Conservation (phyloP, 1,284 basidiomycete species). For the Trametes polyzona region DNA sequence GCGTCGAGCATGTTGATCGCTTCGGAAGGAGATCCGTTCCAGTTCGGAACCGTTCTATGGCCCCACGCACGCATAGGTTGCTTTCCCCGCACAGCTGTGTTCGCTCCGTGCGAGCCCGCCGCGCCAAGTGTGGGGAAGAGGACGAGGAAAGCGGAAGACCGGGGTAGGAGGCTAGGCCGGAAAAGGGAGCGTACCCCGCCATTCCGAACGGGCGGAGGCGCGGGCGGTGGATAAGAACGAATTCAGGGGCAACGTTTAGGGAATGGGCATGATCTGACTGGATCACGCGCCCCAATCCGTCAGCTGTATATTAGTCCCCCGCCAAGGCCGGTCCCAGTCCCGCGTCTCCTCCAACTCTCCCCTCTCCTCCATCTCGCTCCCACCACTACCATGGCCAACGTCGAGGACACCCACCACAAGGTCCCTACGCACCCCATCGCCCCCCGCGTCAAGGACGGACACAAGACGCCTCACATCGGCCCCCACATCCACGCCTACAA, state of each 20-base stretch:
- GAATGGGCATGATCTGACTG: slow-evolving; percentile 10
- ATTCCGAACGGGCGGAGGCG: neutral
- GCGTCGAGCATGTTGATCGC: too few relatives aligned
- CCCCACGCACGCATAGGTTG: slow-evolving; percentile 1
- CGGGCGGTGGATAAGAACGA: slow-evolving; percentile 10
- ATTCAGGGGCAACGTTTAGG: slow-evolving; percentile 17
- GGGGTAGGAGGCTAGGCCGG: slow-evolving; percentile 10
- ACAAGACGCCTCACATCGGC: slow-evolving; percentile 73
- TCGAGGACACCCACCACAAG: slow-evolving; percentile 24
- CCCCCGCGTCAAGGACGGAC: slow-evolving; percentile 62
- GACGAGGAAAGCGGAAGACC: slow-evolving; percentile 12
- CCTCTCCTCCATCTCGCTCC: neutral
- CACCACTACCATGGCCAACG: slow-evolving; percentile 20
- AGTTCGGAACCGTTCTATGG: neutral
- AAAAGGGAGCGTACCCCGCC: slow-evolving; percentile 7
- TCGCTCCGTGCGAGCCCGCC: slow-evolving; percentile 5
- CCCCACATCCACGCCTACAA: slow-evolving; percentile 78
- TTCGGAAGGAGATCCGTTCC: neutral
- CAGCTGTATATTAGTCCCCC: slow-evolving; percentile 12
- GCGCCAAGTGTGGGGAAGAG: neutral
- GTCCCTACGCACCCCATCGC: slow-evolving; percentile 63
- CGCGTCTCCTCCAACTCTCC: slow-evolving; percentile 2
- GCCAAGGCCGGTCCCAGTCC: neutral
- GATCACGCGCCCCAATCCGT: slow-evolving; percentile 16
- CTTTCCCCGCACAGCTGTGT: slow-evolving; percentile 8